Conservation (phyloP, 2,329 filamentous ascomycete genomes). For the Phoma sp. region DNA sequence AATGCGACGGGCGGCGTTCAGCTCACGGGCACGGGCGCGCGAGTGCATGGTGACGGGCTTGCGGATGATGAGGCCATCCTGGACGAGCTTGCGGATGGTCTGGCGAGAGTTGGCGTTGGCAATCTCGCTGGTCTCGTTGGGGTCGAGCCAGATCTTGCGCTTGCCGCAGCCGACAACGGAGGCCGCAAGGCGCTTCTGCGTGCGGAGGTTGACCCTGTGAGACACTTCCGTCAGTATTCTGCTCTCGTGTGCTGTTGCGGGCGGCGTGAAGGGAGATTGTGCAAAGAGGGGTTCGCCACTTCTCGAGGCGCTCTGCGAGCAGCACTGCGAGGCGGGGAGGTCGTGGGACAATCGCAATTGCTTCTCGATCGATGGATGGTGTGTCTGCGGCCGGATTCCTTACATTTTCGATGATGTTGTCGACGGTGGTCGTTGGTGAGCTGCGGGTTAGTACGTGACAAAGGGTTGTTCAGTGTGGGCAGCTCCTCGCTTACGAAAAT, state of each 20-base stretch:
- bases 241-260: conserved; percentile 26
- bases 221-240: conserved; percentile 40
- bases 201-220: conserved; percentile 96
- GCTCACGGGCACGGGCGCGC: conserved; percentile 90
- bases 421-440: conserved; percentile 46
- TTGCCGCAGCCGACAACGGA: conserved; percentile 98
- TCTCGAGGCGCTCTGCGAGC: conserved; percentile 30
- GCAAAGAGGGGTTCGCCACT: conserved; percentile 47
- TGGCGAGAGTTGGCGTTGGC: conserved; percentile 99
- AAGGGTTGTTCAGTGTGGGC: conserved; percentile 14
- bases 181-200: conserved; percentile 99
- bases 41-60: conserved; percentile 99
- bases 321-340: conserved; percentile 30
- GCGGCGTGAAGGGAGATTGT: conserved; percentile 26
- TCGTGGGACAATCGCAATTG: conserved; percentile 25
- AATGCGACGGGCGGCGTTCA: conserved; percentile 92
- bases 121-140: conserved; percentile 99
- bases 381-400: conserved; percentile 35
- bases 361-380: conserved; percentile 22
- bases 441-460: conserved; percentile 21
- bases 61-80: conserved; percentile 99
- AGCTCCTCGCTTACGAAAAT: conserved; percentile 4
- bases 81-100: conserved; percentile 98
- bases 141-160: conserved; percentile 99
- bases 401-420: conserved; percentile 53